Evolutionary conservation across 495 filamentous ascomycete species (phyloP), one percentile per base, ranked within the genome.

Genomic region (Amorphotheca resinae): DNA sequence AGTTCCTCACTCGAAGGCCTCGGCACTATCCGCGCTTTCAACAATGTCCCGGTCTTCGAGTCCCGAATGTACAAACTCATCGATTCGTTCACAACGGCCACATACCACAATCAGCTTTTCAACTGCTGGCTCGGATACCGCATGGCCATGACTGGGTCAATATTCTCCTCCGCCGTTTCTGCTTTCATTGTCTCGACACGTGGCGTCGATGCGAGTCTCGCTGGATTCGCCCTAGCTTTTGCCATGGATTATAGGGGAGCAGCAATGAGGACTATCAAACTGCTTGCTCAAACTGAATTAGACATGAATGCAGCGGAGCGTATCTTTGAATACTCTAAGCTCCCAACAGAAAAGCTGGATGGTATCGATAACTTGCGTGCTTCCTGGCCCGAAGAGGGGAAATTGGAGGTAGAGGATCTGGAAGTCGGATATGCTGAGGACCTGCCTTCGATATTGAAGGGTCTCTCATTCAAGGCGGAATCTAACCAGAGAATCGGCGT

Each of bases 21-120:
- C 3, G 60, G 66, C 9, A 83, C 80, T 1, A 79, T 85, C 23
- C 72, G 80, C 0, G 76, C 78, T 0, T 84, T 74, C 48, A 66
- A 53, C 15, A 72, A 70, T 39, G 58, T 60, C 0, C 53, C 69
- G 16, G 63, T 60, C 12, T 84, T 74, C 44, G 64, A 73, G 17
- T 52, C 67, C 2, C 56, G 65, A 7, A 77, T 82, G 63, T 72
- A 68, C 42, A 41, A 46, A 11, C 63, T 69, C 22, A 69, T 83
- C 45, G 76, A 84, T 54, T 55, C 60, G 14, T 69, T 71, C 51
- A 58, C 63, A 11, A 61, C 65, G 22, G 60, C 72, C 3, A 63
- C 60, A 22, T 82, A 69, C 71, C 63, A 73, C 35, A 53, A 69
- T 38, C 70, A 66, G 62, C 59, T 77, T 9, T 72, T 73, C 50